A percentile compares a stretch with the other conserved stretches of the same genome.
Conservation (phyloP, 1,284 basidiomycete genomes). For the Irpex sp. region DNA sequence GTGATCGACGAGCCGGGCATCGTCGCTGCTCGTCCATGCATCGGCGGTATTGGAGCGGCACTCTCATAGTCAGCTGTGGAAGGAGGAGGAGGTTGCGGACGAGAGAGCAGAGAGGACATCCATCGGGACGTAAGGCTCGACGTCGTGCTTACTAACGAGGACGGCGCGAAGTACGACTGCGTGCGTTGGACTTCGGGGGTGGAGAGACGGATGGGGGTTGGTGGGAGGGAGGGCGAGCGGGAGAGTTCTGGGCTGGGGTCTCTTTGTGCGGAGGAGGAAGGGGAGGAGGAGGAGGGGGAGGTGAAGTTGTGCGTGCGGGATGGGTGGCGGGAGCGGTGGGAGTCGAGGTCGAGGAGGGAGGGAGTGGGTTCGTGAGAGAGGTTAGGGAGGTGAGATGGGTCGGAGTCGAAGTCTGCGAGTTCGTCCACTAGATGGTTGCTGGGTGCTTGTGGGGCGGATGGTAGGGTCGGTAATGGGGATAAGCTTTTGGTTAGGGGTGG, state of each 20-base stretch:
- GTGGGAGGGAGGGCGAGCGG: slow-evolving; percentile 31
- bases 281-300: no score
- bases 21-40: slow-evolving; percentile 3
- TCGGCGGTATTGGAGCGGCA: slow-evolving; percentile 9
- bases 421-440: slow-evolving; percentile 49
- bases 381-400: slow-evolving; percentile 48
- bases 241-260: slow-evolving; percentile 10
- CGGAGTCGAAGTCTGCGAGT: slow-evolving; percentile 53
- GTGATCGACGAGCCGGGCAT: slow-evolving; percentile 27
- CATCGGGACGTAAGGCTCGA: slow-evolving; percentile 34
- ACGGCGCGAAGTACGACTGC: slow-evolving; percentile 32
- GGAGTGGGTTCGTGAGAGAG: slow-evolving; percentile 1
- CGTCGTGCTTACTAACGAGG: slow-evolving; percentile 28
- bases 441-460: no score
- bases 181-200: slow-evolving; percentile 28
- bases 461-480: not conserved
- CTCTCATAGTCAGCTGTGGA: slow-evolving; percentile 5
- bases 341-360: slow-evolving; percentile 15
- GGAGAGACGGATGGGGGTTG: slow-evolving; percentile 24
- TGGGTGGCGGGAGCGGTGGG: slow-evolving; percentile 5
- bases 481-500: not conserved
- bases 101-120: slow-evolving; percentile 36
- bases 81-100: slow-evolving; percentile 28
- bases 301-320: not conserved
- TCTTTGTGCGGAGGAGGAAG: no score